A percentile compares a stretch with the other conserved stretches of the same genome.
Conservation (phyloP, 306 rosid genomes). For the Coriaria nepalensis region DNA sequence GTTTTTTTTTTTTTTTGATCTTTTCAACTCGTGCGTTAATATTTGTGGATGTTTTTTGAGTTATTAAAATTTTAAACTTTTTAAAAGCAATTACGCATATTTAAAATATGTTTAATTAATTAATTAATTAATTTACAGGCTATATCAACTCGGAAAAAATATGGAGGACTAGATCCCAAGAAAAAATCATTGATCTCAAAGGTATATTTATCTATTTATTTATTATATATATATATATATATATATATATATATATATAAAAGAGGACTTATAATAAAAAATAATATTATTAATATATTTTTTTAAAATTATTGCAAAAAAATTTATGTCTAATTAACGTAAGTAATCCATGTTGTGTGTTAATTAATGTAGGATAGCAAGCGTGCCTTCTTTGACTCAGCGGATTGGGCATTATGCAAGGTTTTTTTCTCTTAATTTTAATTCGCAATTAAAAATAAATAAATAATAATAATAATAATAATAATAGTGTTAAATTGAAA, state of each 20-base stretch:
- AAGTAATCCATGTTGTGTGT: neutral
- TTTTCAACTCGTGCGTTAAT: no score
- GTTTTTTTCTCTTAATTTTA: slow-evolving; percentile 19
- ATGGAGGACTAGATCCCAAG: slow-evolving; percentile 75
- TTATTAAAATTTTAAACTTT: neutral
- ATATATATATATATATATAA: neutral
- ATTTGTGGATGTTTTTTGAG: no score
- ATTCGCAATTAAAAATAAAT: neutral
- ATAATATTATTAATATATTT: no score
- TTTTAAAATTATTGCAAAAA: no score
- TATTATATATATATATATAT: neutral
- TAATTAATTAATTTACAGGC: slow-evolving; percentile 16
- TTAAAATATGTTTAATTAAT: neutral
- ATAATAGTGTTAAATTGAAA: neutral
- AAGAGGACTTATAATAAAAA: no score
- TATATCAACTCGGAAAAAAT: slow-evolving; percentile 38
- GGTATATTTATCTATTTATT: slow-evolving; percentile 24
- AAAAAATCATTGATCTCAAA: slow-evolving; percentile 88
- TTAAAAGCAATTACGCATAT: neutral
- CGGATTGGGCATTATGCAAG: slow-evolving; percentile 94
- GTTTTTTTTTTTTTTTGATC: no score
- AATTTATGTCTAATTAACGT: no score
- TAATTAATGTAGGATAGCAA: slow-evolving; percentile 40
- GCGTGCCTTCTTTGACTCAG: slow-evolving; percentile 90
- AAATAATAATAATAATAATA: neutral